These are phyloP conservation scores for Haplosporangium gracile DNA, from an alignment of 192 early-diverging fungal species.

Conservation along the genomic window DNA sequence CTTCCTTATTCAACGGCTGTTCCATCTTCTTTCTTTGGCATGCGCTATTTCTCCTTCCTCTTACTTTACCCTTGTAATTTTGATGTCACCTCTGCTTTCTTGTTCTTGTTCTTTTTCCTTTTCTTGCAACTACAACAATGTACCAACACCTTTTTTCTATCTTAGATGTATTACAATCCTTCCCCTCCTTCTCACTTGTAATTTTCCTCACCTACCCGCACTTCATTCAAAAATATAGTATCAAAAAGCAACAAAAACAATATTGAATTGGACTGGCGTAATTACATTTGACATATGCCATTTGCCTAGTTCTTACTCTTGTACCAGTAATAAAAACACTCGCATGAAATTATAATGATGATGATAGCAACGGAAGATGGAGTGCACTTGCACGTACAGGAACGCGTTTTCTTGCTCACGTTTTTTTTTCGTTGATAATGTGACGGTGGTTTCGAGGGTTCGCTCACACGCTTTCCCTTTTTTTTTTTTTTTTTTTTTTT, in stretches of 20 bases:
- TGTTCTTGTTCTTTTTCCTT: not conserved
- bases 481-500: not conserved
- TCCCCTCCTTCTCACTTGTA: not conserved
- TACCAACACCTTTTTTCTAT: not conserved
- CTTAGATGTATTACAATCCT: not conserved
- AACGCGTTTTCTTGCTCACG: too few relatives aligned
- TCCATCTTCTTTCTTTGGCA: not conserved
- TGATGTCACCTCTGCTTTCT: not conserved
- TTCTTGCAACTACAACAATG: not conserved
- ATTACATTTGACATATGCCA: not conserved
- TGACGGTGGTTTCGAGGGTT: not conserved
- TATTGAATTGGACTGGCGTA: not conserved
- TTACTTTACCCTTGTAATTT: not conserved
- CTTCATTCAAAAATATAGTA: not conserved
- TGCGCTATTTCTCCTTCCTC: not conserved
- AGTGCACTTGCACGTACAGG: too few relatives aligned
- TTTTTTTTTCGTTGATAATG: not conserved
- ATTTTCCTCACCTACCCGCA: not conserved
- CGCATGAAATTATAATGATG: not conserved
- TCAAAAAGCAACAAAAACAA: not conserved
- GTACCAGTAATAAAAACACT: not conserved
- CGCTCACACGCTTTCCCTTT: not conserved
- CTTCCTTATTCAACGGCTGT: slow-evolving; percentile 2
- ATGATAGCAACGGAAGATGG: not conserved
- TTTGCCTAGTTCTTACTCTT: not conserved